phyloP scores from a whole-genome alignment of 768 basidiomycete genomes.

The Pleurotus giganteus region DNA sequence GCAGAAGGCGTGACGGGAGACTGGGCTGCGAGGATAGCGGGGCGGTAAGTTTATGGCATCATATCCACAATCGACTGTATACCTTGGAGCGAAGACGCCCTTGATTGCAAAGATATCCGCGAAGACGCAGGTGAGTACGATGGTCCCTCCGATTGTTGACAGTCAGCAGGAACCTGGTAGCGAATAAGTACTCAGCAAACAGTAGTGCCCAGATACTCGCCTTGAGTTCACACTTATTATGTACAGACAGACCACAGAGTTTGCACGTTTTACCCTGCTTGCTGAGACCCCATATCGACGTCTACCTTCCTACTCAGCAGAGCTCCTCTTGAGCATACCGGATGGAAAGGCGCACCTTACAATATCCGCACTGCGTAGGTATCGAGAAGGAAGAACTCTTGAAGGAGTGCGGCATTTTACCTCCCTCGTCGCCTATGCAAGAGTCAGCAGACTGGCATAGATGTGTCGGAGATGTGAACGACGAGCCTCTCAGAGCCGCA shows the following conservation, averaged over 20 bases:
- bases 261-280: conserved; percentile 88
- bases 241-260: conserved; percentile 74
- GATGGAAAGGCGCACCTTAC: conserved; percentile 49
- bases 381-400: conserved; percentile 87
- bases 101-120: conserved; percentile 21
- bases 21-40: conserved; percentile 2
- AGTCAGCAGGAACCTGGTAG: conserved; percentile 74
- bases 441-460: no score
- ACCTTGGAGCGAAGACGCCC: conserved; percentile 12
- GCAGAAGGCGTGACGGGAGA: conserved; percentile 38
- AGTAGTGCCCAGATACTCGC: conserved; percentile 29
- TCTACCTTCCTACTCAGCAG: conserved; percentile 33
- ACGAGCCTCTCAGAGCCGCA: conserved; percentile 62
- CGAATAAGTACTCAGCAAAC: conserved; percentile 7
- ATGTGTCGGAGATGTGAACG: no score
- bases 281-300: conserved; percentile 84
- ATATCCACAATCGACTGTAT: not conserved
- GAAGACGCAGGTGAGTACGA: conserved; percentile 17
- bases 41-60: not conserved
- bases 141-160: conserved; percentile 33
- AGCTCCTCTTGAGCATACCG: not conserved
- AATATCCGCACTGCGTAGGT: conserved; percentile 78
- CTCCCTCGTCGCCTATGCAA: conserved; percentile 68
- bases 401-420: conserved; percentile 70
- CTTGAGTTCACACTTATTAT: conserved; percentile 85